These are phyloP conservation scores for Penicillium sp. DNA, from an alignment of 2,329 filamentous ascomycete species.

Conservation along the genomic window DNA sequence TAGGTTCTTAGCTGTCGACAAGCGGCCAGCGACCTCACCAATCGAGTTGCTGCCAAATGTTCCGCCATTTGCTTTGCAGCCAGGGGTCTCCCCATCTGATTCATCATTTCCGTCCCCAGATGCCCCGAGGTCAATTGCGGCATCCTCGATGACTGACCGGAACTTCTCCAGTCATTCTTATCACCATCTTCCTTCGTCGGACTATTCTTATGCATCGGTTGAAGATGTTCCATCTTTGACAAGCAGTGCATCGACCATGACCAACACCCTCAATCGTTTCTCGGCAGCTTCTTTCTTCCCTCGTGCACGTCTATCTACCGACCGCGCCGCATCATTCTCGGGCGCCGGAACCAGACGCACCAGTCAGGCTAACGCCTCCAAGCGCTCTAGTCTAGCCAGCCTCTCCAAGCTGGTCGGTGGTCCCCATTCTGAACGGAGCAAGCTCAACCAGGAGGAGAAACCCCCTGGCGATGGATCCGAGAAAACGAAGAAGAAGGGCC, in stretches of 20 bases:
- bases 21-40: conserved; percentile 44
- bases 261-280: conserved; percentile 44
- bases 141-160: conserved; percentile 44
- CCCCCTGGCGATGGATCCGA: conserved; percentile 41
- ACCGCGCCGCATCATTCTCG: conserved; percentile 48
- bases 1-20: conserved; percentile 38
- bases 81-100: conserved; percentile 38
- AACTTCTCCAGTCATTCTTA: conserved; percentile 38
- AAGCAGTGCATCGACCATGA: conserved; percentile 50
- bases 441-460: conserved; percentile 47
- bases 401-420: conserved; percentile 49
- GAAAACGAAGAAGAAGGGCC: conserved; percentile 45
- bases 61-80: conserved; percentile 42
- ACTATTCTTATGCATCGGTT: conserved; percentile 44
- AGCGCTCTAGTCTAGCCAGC: conserved; percentile 51
- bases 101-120: conserved; percentile 50
- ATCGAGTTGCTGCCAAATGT: conserved; percentile 40
- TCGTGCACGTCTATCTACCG: conserved; percentile 43
- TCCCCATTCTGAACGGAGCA: conserved; percentile 46
- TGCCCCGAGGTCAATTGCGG: conserved; percentile 42
- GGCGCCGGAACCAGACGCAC: conserved; percentile 40
- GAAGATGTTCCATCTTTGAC: conserved; percentile 53
- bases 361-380: conserved; percentile 42
- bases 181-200: conserved; percentile 39
- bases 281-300: conserved; percentile 43